Evolutionary conservation across 495 filamentous ascomycete species (phyloP), one percentile per base, ranked within the genome.

Genomic region (Darksidea phi): DNA sequence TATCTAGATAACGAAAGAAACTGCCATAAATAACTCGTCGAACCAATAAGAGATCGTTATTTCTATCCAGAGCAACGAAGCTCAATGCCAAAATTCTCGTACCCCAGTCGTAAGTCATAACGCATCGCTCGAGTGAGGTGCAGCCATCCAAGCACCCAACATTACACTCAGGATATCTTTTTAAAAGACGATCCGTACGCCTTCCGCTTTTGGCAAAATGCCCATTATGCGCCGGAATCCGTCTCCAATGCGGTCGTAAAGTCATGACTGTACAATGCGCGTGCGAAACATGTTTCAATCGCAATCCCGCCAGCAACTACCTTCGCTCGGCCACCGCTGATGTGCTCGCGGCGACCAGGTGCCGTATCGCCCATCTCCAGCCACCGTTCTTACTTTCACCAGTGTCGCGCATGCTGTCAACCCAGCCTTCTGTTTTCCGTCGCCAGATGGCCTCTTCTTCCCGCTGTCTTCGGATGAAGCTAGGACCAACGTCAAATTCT

Each of bases 401-500:
- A 74, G 79, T 82, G 83, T 62, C 73, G 65, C 64, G 71, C 70
- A 45, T 74, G 72, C 72, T 64, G 72, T 73, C 26, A 67, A 86
- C 75, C 94, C 95, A 98, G 48, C 81, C 84, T 60, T 86, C 84
- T 46, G 90, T 88, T 72, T 90, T 90, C 71, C 84, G 82, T 64
- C 86, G 80, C 95, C 94, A 98, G 64, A 88, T 81, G 51, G 88
- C 87, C 75, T 98, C 94, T 73, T 97, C 94, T 59, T 91, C 91
- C 54, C 88, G 76, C 72, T 97, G 93, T 38, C 90, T 81, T 63
- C 85, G 82, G 48, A 97, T 86, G 70, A 97, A 98, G 74, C 91
- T 89, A 5, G 95, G 95, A 1, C 94, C 94, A 47, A 98, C 88
- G 72, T 98, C 94, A 70, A 97, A 98, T 72, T 97, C 94, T 73